These are phyloP conservation scores for Gastrolobium bilobum DNA, from an alignment of 306 rosid species.

Conservation along the genomic window DNA sequence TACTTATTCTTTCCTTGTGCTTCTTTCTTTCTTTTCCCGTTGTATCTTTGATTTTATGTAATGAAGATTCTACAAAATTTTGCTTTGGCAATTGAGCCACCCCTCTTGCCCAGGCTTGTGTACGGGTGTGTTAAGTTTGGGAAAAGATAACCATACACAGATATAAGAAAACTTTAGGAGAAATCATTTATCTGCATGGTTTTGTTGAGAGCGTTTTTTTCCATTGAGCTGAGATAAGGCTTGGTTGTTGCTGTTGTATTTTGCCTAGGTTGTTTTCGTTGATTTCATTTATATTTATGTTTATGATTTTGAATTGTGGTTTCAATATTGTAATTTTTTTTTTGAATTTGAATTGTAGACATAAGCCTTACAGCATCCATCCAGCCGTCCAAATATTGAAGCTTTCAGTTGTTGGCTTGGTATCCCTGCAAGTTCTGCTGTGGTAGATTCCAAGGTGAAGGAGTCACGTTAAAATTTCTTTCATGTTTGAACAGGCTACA, in stretches of 20 bases:
- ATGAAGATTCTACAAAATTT: background rate
- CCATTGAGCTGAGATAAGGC: background rate
- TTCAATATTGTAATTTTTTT: background rate
- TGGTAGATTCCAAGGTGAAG: constrained; percentile 57
- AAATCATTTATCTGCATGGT: background rate
- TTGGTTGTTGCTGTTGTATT: background rate
- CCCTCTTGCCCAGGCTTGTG: background rate
- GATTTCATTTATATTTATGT: background rate
- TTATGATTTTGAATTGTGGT: background rate
- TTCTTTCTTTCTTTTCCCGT: background rate
- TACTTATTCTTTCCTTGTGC: background rate
- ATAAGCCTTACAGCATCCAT: background rate
- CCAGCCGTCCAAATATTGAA: background rate
- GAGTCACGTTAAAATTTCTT: constrained; percentile 56
- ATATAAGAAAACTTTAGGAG: background rate
- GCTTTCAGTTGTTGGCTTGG: constrained; percentile 14
- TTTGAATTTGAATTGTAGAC: background rate
- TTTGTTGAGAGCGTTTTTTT: background rate
- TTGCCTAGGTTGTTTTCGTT: background rate
- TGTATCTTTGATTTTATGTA: background rate
- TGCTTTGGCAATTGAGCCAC: background rate
- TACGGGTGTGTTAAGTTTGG: background rate
- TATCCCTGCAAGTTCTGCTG: constrained; percentile 44
- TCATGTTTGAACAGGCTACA: constrained; percentile 68
- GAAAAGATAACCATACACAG: background rate